A percentile compares a stretch with the other conserved stretches of the same genome.
phyloP scores from a whole-genome alignment of 305 asterid genomes.

The Vinca major region DNA sequence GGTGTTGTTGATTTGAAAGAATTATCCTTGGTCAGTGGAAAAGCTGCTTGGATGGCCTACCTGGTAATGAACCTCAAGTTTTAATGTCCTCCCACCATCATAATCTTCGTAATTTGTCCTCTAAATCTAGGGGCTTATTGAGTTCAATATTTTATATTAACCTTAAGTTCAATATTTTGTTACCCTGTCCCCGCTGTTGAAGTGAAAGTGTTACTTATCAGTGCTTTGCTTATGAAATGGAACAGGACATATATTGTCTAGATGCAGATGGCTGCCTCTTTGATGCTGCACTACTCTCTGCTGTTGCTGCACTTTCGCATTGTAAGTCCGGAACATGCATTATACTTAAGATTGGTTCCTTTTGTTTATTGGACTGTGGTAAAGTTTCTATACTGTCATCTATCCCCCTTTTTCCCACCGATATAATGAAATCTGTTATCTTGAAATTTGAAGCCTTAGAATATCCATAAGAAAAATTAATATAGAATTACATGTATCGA shows the following conservation, averaged over 20 bases:
- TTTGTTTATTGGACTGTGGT: neutral
- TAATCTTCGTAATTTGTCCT: neutral
- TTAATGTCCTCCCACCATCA: neutral
- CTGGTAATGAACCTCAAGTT: constrained; percentile 39
- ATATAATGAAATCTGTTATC: neutral
- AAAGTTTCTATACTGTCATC: neutral
- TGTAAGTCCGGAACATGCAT: constrained; percentile 34
- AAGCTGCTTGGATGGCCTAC: constrained; percentile 98
- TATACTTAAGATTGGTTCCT: neutral
- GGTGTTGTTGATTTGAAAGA: constrained; percentile 83
- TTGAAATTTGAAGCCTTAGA: neutral
- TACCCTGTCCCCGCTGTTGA: neutral
- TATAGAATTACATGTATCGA: neutral
- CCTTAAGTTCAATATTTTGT: neutral
- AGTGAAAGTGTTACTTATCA: constrained; percentile 4
- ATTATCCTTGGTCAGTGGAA: constrained; percentile 73
- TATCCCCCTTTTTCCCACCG: neutral
- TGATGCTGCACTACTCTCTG: constrained; percentile 85
- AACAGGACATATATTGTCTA: constrained; percentile 87
- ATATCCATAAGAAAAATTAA: neutral
- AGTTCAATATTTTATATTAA: neutral
- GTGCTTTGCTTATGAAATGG: constrained; percentile 12
- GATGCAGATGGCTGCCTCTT: constrained; percentile 93
- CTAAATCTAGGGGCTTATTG: neutral
- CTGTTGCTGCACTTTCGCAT: constrained; percentile 79